A percentile compares a stretch with the other conserved stretches of the same genome.
These are phyloP conservation scores for Parmales sp. DNA, from an alignment of 108 stramenopile genomes.

Conservation along the genomic window DNA sequence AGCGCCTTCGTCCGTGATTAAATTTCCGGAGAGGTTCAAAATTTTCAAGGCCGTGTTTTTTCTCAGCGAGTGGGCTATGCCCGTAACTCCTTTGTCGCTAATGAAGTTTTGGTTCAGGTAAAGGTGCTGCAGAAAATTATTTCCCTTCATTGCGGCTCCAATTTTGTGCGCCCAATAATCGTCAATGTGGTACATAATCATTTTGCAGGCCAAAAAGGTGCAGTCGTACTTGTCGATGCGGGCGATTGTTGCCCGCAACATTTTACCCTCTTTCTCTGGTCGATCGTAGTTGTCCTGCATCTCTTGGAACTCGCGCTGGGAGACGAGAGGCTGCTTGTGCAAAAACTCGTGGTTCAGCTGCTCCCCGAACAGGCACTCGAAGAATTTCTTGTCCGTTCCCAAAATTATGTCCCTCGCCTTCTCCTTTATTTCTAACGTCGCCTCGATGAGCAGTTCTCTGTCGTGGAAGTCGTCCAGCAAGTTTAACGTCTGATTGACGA, in stretches of 20 bases:
- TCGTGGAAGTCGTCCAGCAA: neutral
- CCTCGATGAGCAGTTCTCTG: neutral
- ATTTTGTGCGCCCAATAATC: neutral
- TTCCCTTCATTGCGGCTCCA: neutral
- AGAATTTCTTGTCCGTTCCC: neutral
- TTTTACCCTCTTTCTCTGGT: neutral
- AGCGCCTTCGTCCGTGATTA: neutral
- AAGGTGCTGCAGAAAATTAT: neutral
- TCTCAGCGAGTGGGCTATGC: neutral
- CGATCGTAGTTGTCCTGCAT: neutral
- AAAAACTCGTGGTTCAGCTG: neutral
- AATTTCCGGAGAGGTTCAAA: neutral
- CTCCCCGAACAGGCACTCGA: neutral
- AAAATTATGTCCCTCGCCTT: conserved; percentile 3
- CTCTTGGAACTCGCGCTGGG: neutral
- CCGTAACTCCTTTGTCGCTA: neutral
- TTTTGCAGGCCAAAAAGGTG: neutral
- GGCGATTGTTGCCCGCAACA: neutral
- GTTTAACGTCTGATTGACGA: neutral
- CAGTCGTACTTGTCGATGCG: neutral
- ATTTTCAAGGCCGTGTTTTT: neutral
- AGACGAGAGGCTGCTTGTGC: neutral
- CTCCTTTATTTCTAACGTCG: neutral
- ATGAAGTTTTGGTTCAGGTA: neutral
- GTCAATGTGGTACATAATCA: neutral